phyloP scores from a whole-genome alignment of 805 yeast genomes.

The Metschnikowia matae region DNA sequence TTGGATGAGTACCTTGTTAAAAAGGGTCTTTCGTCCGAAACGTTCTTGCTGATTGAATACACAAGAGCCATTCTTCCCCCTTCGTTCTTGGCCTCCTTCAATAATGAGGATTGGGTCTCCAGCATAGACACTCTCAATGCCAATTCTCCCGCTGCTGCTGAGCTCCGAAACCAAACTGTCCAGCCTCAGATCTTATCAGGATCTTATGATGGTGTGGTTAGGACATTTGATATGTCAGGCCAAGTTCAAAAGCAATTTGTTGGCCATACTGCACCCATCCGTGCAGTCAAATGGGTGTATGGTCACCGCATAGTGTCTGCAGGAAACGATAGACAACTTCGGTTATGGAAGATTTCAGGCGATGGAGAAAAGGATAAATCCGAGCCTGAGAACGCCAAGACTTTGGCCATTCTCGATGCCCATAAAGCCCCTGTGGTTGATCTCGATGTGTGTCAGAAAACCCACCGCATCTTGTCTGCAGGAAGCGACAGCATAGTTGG shows the following conservation, averaged over 20 bases:
- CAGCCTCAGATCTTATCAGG: slow-evolving; percentile 72
- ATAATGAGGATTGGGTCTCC: slow-evolving; percentile 95
- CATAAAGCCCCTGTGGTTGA: slow-evolving; percentile 86
- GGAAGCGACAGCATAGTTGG: slow-evolving; percentile 78
- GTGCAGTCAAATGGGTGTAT: slow-evolving; percentile 74
- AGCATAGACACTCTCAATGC: slow-evolving; percentile 54
- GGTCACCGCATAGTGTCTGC: slow-evolving; percentile 74
- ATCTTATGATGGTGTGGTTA: slow-evolving; percentile 89
- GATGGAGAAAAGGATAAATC: slow-evolving; percentile 28
- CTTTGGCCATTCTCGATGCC: slow-evolving; percentile 82
- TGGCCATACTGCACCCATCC: slow-evolving; percentile 88
- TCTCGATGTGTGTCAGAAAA: slow-evolving; percentile 52
- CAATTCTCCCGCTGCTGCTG: slow-evolving; percentile 20
- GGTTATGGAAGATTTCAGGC: slow-evolving; percentile 70
- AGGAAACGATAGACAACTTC: slow-evolving; percentile 83
- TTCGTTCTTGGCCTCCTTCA: slow-evolving; percentile 79
- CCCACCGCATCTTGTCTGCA: slow-evolving; percentile 73
- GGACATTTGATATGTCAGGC: slow-evolving; percentile 83
- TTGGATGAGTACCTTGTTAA: slow-evolving; percentile 72
- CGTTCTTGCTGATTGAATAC: slow-evolving; percentile 76
- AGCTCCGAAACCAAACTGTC: slow-evolving; percentile 18
- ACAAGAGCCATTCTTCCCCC: slow-evolving; percentile 93
- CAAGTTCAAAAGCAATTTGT: slow-evolving; percentile 71
- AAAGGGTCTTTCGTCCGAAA: slow-evolving; percentile 80
- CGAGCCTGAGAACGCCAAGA: slow-evolving; percentile 58